Conservation (phyloP, 2,329 filamentous ascomycete species). For the Purpureocillium takamizusanense region DNA sequence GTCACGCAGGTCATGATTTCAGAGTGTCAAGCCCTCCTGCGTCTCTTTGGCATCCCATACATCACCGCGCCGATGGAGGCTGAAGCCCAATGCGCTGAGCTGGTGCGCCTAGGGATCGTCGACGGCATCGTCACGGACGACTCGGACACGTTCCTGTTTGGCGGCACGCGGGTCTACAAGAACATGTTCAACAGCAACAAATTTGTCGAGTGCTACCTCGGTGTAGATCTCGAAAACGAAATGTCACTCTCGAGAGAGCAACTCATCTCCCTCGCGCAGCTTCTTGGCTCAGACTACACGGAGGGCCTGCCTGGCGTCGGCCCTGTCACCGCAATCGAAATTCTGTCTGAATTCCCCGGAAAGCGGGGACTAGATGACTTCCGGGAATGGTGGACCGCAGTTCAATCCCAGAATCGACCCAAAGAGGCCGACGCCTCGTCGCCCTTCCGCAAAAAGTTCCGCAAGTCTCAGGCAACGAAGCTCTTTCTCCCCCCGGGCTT, state of each 20-base stretch:
- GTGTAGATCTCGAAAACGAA: slow-evolving; percentile 76
- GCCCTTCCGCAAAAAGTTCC: slow-evolving; percentile 77
- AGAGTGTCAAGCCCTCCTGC: slow-evolving; percentile 85
- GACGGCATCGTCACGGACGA: slow-evolving; percentile 98
- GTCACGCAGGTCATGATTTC: slow-evolving; percentile 93
- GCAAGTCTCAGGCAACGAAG: slow-evolving; percentile 68
- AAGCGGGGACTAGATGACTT: slow-evolving; percentile 60
- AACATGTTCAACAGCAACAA: slow-evolving; percentile 99
- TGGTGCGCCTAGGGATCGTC: slow-evolving; percentile 78
- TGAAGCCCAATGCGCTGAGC: slow-evolving; percentile 91
- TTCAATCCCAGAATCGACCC: slow-evolving; percentile 59
- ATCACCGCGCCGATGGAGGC: slow-evolving; percentile 98
- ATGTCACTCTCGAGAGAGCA: slow-evolving; percentile 79
- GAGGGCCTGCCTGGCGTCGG: slow-evolving; percentile 86
- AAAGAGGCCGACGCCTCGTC: slow-evolving; percentile 52
- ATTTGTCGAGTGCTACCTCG: slow-evolving; percentile 91
- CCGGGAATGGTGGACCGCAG: slow-evolving; percentile 75
- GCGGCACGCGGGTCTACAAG: slow-evolving; percentile 93
- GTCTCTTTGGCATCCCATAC: slow-evolving; percentile 89
- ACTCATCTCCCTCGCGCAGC: slow-evolving; percentile 81
- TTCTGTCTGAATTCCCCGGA: slow-evolving; percentile 77
- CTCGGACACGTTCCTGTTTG: slow-evolving; percentile 93
- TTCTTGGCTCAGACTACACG: slow-evolving; percentile 91
- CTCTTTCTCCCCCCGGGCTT: slow-evolving; percentile 78
- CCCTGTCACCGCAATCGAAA: slow-evolving; percentile 89